A percentile compares a stretch with the other conserved stretches of the same genome.
phyloP scores from a whole-genome alignment of 2,329 filamentous ascomycete genomes.

The Trichoderma sp. region DNA sequence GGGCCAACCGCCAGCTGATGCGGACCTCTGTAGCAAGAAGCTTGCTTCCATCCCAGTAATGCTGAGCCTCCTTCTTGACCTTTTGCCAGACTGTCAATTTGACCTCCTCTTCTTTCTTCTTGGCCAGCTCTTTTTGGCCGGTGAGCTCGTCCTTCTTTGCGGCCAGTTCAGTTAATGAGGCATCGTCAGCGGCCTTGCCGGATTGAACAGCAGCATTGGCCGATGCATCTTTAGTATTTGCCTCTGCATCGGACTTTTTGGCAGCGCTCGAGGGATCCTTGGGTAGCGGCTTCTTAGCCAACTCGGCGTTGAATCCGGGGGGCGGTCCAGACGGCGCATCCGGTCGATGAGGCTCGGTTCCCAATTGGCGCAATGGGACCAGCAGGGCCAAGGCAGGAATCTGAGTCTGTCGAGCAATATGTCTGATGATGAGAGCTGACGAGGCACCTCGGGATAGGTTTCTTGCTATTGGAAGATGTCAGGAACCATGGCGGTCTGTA shows the following conservation, averaged over 20 bases:
- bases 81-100: constrained; percentile 88
- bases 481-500: constrained; percentile 4
- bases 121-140: constrained; percentile 56
- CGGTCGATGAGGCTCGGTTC: constrained; percentile 57
- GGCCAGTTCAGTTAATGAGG: constrained; percentile 58
- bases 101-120: constrained; percentile 67
- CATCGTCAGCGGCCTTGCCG: constrained; percentile 41
- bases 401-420: constrained; percentile 45
- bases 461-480: constrained; percentile 37
- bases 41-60: constrained; percentile 99
- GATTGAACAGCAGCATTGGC: constrained; percentile 32
- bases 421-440: constrained; percentile 46
- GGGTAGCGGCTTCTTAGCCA: constrained; percentile 79
- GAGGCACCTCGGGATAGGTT: constrained; percentile 47
- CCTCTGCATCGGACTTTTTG: constrained; percentile 31
- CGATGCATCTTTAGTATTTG: constrained; percentile 26
- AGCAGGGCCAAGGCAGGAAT: constrained; percentile 54
- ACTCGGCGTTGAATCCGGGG: constrained; percentile 85
- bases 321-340: constrained; percentile 64
- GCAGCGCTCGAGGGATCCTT: constrained; percentile 46
- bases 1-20: constrained; percentile 84
- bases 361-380: constrained; percentile 54
- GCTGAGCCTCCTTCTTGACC: constrained; percentile 87
- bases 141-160: constrained; percentile 60
- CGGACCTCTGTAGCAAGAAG: constrained; percentile 85